phyloP scores from a whole-genome alignment of 169 alveolate genomes.

The Babesia ovis region DNA sequence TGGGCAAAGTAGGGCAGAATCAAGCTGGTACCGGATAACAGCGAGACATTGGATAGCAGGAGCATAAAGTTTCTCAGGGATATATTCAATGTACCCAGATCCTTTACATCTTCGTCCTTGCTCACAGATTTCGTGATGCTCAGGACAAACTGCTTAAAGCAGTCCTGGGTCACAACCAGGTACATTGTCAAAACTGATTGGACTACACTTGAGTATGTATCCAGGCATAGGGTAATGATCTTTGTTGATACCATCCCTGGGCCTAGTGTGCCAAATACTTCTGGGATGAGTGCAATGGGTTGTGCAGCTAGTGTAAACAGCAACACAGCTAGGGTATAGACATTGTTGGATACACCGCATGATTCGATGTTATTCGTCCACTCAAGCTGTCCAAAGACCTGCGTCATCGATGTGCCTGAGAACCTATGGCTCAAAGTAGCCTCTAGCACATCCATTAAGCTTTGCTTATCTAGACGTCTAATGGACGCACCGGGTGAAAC shows the following conservation, averaged over 20 bases:
- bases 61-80: constrained; percentile 27
- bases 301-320: constrained; percentile 8
- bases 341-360: constrained; percentile 19
- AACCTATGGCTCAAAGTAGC: not conserved
- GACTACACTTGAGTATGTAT: constrained; percentile 12
- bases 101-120: constrained; percentile 21
- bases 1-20: constrained; percentile 45
- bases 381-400: constrained; percentile 4
- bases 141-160: constrained; percentile 47
- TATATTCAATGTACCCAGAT: not conserved
- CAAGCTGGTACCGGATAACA: constrained; percentile 11
- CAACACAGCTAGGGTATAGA: constrained; percentile 9
- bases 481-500: not conserved
- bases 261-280: not conserved
- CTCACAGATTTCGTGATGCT: constrained; percentile 13
- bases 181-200: constrained; percentile 29
- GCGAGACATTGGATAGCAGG: constrained; percentile 41
- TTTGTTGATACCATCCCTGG: not conserved
- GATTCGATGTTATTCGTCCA: constrained; percentile 16
- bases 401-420: not conserved
- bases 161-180: constrained; percentile 29
- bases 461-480: not conserved
- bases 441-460: not conserved
- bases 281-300: constrained; percentile 20
- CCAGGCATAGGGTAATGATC: constrained; percentile 10